Conservation (phyloP, 1,284 basidiomycete genomes). For the Ganoderma sinense region DNA sequence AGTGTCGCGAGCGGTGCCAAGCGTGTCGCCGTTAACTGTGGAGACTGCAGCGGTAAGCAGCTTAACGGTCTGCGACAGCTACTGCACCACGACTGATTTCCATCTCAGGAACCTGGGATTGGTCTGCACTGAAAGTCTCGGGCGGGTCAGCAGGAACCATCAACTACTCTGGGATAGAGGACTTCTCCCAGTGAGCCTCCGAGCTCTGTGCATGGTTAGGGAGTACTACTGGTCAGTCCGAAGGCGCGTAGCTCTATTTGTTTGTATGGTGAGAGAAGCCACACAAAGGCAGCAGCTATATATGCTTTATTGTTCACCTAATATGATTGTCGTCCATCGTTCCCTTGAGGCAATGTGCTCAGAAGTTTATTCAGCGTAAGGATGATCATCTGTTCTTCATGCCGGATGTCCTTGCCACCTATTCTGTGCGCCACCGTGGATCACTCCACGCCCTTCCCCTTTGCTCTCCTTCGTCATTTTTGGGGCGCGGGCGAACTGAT, state of each 20-base stretch:
- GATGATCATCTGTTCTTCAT: no score
- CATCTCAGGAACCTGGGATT: slow-evolving; percentile 57
- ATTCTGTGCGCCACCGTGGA: no score
- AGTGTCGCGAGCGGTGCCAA: slow-evolving; percentile 37
- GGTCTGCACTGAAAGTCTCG: slow-evolving; percentile 52
- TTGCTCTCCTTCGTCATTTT: no score
- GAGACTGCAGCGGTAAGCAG: slow-evolving; percentile 40
- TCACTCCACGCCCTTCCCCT: no score
- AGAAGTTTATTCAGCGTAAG: no score
- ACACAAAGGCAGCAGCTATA: no score
- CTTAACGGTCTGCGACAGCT: background rate
- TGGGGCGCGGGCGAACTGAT: no score
- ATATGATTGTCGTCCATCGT: no score
- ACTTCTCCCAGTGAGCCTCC: slow-evolving; percentile 42
- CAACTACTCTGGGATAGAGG: slow-evolving; percentile 46
- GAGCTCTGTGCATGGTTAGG: no score
- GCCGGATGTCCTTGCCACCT: no score
- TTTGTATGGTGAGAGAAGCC: background rate
- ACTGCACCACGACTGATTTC: background rate
- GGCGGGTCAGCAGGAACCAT: slow-evolving; percentile 51
- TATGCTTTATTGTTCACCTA: no score
- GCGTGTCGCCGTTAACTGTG: slow-evolving; percentile 44
- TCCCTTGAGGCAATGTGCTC: no score
- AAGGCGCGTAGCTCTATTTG: background rate
- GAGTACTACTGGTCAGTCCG: background rate